Evolutionary conservation across 2,329 filamentous ascomycete genomes (phyloP), one percentile per base, ranked within the genome.

Genomic region (Claviceps africana): DNA sequence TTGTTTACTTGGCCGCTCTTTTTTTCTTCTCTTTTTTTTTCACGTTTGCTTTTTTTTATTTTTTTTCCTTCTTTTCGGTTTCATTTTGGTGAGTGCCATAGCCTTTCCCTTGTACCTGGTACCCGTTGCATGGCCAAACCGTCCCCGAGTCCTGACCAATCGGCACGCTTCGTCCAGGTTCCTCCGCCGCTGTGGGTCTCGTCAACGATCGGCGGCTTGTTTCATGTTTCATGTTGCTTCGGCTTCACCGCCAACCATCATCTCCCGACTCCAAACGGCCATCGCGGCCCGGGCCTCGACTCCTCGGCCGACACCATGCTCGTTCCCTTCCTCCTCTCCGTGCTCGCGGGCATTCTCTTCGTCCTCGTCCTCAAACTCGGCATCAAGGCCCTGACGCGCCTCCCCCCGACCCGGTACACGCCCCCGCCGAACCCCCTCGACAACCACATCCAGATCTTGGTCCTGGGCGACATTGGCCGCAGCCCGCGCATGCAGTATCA

Each of bases 401-500:
- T 66, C n/a, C 53, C 55, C 31, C 47, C 70, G 8, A 65, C 61
- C 19, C 63, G 66, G 15, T 67, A 72, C 54, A 56, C 50, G 11
- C 66, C 67, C 4, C 60, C 68, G 2, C 58, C 59, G 54, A 61
- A 62, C 13, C 64, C 64, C 39, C 59, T 66, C 22, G 65, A 72
- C 57, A 68, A 72, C 43, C 70, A 71, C 55, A 64, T 91, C 44
- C 88, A 95, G 67, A 81, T 98, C 50, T 76, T 98, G 17, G 93
- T 98, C 19, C 78, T 98, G 30, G 93, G 93, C 45, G 93, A 98
- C 64, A 90, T 98, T 65, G 93, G 93, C 40, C 82, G 90, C 46
- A 97, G 91, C 65, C 93, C 93, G 48, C 88, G 93, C 53, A 98
- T 98, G 91, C 90, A 97, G 64, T 97, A 98, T 62, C 93, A 98